Evolutionary conservation across 2,329 filamentous ascomycete species (phyloP).

Genomic region (Zalaria sp.): DNA sequence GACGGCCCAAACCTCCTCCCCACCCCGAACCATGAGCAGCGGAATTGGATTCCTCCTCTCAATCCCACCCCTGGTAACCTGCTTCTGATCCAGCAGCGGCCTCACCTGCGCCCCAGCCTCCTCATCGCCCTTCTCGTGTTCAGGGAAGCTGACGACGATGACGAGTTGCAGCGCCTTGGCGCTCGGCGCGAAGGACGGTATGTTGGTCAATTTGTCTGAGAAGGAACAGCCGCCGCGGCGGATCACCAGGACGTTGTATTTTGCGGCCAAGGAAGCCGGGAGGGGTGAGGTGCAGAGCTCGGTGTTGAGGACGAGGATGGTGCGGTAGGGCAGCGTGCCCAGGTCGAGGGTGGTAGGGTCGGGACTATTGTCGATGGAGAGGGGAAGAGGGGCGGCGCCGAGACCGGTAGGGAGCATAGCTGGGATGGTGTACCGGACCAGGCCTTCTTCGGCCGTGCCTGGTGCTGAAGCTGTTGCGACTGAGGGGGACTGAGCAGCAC

Average conservation of each 20-base stretch:
- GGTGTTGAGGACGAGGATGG: slow-evolving; percentile 53
- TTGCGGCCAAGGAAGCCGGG: slow-evolving; percentile 33
- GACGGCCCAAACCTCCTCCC: slow-evolving; percentile 48
- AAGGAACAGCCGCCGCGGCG: slow-evolving; percentile 76
- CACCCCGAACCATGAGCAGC: slow-evolving; percentile 71
- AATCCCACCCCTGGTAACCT: slow-evolving; percentile 57
- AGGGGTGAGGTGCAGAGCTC: slow-evolving; percentile 50
- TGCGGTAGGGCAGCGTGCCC: slow-evolving; percentile 26
- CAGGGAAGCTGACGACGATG: slow-evolving; percentile 55
- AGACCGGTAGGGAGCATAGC: slow-evolving; percentile 43
- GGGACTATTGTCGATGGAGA: slow-evolving; percentile 11
- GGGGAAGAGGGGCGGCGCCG: slow-evolving; percentile 55
- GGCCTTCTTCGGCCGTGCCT: neutral
- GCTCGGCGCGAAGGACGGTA: slow-evolving; percentile 55
- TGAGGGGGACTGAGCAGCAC: neutral
- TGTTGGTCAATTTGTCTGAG: slow-evolving; percentile 65
- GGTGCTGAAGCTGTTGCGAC: neutral
- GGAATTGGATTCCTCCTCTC: slow-evolving; percentile 58
- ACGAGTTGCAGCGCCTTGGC: slow-evolving; percentile 60
- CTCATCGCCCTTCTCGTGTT: slow-evolving; percentile 22
- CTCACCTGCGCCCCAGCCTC: slow-evolving; percentile 31
- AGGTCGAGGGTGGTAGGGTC: slow-evolving; percentile 30
- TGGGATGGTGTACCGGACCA: slow-evolving; percentile 26
- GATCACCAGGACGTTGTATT: slow-evolving; percentile 66
- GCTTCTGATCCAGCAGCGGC: slow-evolving; percentile 63